Conservation (phyloP, 371 early-diverging fungal species). For the Mucor saturninus region DNA sequence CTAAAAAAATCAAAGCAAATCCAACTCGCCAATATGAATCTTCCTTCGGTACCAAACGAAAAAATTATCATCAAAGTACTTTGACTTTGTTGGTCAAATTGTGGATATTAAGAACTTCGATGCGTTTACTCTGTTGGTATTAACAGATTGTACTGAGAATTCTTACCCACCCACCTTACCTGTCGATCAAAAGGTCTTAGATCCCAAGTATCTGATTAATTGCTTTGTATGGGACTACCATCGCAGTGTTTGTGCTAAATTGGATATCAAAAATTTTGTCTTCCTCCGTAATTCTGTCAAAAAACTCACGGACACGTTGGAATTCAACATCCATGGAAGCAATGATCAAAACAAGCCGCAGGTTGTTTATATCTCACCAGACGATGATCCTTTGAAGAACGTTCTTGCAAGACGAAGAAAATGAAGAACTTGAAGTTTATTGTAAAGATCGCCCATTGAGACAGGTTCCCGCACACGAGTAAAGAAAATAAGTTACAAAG, state of each 20-base stretch:
- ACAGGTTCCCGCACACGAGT: background rate
- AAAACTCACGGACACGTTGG: background rate
- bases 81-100: slow-evolving; percentile 18
- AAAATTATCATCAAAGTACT: background rate
- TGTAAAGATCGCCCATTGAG: too few relatives aligned
- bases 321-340: slow-evolving; percentile 1
- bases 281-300: background rate
- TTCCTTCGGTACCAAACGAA: background rate
- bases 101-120: background rate
- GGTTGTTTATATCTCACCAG: background rate
- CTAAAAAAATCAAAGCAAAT: too few relatives aligned
- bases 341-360: background rate
- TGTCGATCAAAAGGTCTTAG: background rate
- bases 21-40: background rate
- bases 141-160: slow-evolving; percentile 37
- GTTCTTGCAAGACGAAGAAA: background rate
- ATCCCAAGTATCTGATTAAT: background rate
- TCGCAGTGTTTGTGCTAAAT: slow-evolving; percentile 2
- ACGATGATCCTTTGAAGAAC: background rate
- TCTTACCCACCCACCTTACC: background rate
- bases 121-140: background rate
- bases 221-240: slow-evolving; percentile 35
- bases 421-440: background rate
- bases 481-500: background rate
- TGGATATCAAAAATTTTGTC: slow-evolving; percentile 4